Evolutionary conservation across 129 eudicot genomes (phyloP), one percentile per base, ranked within the genome.

Genomic region (Helianthus tuberosus): DNA sequence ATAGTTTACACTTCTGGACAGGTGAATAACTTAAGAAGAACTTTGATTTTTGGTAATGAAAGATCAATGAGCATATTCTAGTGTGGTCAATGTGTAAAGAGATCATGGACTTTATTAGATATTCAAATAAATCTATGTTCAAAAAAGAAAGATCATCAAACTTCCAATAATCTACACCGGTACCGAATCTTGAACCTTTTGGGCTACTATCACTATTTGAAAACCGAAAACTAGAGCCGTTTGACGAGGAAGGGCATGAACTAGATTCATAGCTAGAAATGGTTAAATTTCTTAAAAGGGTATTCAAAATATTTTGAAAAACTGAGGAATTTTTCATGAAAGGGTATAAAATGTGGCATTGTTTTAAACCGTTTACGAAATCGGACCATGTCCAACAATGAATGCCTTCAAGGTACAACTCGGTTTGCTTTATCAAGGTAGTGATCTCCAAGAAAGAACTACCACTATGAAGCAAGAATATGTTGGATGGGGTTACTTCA

Each of bases 301-400:
- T 63, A 48, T 83, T 74, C 48, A 87, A 64, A 77, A 76, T 47
- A n/a, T 80, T 53, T 32, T 73, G 82, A 49, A 84, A 52, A 23
- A 54, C 16, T 38, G 15, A 65, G 9, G 77, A 57, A 71, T 76
- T 46, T 13, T 61, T 63, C 23, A 58, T 49, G 51, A 17, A 57
- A 54, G 64, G 48, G 29, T 67, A 50, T 29, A 83, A 80, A 36
- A 69, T 62, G 64, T 87, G 96, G 81, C 79, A 72, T 64, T 85
- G 86, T 65, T 71, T 83, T 39, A 88, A 72, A n/a, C 80, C 82
- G 3, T 27, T 41, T 9, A 87, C 3, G 11, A 90, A 81, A 23
- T 87, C 93, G 11, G 87, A 64, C 96, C 91, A 88, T 27, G 87
- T 65, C 82, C 83, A 83, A 11, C 8, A 77, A 63, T 90, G 65